Percentiles rank a stretch among this genome's conserved stretches.
Conservation (phyloP, 1,284 basidiomycete species). For the Tilletia horrida region DNA sequence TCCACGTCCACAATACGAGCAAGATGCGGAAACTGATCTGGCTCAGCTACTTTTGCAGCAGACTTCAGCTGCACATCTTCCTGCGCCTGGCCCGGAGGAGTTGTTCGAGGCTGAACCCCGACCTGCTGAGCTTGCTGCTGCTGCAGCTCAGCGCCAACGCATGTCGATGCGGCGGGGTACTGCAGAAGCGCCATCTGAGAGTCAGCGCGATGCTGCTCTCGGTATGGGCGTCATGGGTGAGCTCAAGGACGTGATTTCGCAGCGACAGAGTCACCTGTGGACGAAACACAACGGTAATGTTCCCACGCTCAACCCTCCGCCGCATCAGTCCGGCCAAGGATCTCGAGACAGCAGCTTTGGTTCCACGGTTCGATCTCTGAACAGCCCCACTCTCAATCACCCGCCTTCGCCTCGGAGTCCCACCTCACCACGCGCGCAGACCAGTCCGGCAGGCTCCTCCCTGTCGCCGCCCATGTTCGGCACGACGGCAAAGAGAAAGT, state of each 20-base stretch:
- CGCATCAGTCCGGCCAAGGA: not conserved
- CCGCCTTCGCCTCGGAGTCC: not conserved
- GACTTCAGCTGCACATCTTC: conserved; percentile 38
- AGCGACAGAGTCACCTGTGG: conserved; percentile 20
- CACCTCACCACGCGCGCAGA: not conserved
- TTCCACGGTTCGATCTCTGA: not conserved
- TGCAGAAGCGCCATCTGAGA: conserved; percentile 28
- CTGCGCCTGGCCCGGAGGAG: conserved; percentile 44
- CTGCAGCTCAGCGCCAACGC: conserved; percentile 25
- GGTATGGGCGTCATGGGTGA: conserved; percentile 32
- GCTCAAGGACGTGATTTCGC: conserved; percentile 38
- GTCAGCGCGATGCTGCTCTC: not conserved
- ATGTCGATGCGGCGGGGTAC: conserved; percentile 15
- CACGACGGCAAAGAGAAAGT: conserved; percentile 13
- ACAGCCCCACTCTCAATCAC: not conserved
- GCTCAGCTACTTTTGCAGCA: conserved; percentile 23
- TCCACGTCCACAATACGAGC: conserved; percentile 23
- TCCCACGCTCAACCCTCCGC: not conserved
- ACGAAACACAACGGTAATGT: not conserved
- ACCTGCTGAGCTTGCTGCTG: conserved; percentile 38
- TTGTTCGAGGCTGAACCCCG: conserved; percentile 46
- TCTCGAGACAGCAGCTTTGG: not conserved
- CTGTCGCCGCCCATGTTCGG: conserved; percentile 11
- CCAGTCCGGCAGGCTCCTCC: not conserved
- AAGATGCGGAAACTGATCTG: conserved; percentile 14